Base-by-base conservation (phyloP, 768 basidiomycete genomes). In the Galerina sulciceps region DNA sequence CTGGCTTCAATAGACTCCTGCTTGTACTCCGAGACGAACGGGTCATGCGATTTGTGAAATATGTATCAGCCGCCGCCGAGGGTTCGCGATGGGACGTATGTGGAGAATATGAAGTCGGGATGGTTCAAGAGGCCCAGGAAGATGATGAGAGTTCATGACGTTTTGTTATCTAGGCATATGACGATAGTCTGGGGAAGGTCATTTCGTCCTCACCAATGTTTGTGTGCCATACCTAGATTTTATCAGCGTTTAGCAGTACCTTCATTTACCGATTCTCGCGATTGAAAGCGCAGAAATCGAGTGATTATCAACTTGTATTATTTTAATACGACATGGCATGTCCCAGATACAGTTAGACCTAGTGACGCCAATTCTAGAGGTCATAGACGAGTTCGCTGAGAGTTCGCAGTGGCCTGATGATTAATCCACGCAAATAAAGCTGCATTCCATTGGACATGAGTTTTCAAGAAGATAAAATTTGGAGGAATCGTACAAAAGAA, bases 41-140 rank as follows among this genome's bases (percentile, higher is more conserved):
- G 17, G 95, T 99, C 46, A 89, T 99, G 87, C 85, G 85, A 41
- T 99, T 98, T 71, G 93, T 96, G 62, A 99, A 98, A 72, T 99
- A 99, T 67, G 85, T 98, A 17, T 91, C 91, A 23, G 93, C 92
- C 14, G 86, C 88, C 1, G 96, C 96, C 0, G 85, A 88, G 51
- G 93, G 94, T 9, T 94, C 93, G 26, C 79, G 96, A 53, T 99
- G 94, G 94, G 96, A 99, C 70, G 76, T 98, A 10, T 93, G 88
- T 61, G 89, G 88, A 3, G 96, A 99, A 75, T 98, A 90, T 71
- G 93, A 94, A 68, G 88, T 97, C 10, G 94, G 93, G 2, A 86
- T 90, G 78, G 70, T 93, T 20, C 84, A 90, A 67, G 82, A 83
- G 63, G 85, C 85, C 0, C 83, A 84, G 9, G 85, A 81, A 1